These are phyloP conservation scores for Bolboschoenoplectus hybrid DNA, from an alignment of 202 grass and related monocot species.

Conservation along the genomic window DNA sequence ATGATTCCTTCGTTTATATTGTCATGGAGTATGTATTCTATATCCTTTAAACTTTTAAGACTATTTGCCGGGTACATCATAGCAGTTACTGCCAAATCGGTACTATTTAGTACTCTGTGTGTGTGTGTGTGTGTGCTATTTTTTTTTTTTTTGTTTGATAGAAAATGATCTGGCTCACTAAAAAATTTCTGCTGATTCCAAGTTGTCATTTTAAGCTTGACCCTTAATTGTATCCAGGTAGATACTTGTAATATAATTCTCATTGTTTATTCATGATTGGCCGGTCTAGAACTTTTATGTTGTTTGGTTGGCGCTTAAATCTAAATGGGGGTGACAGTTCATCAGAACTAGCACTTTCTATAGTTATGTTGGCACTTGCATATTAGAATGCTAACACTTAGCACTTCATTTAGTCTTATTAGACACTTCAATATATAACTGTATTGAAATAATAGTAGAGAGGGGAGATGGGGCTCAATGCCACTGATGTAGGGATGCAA, in stretches of 20 bases:
- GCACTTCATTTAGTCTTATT: background rate
- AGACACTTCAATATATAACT: background rate
- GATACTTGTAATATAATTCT: background rate
- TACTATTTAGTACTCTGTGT: background rate
- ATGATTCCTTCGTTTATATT: slow-evolving; percentile 94
- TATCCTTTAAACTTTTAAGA: slow-evolving; percentile 17
- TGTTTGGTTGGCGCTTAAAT: background rate
- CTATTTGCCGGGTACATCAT: background rate
- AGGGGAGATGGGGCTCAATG: background rate
- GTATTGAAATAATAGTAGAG: background rate
- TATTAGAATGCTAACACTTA: too few relatives aligned
- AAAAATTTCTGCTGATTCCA: background rate
- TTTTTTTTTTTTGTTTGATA: background rate
- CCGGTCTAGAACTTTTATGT: background rate
- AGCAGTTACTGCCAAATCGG: background rate
- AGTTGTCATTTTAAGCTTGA: background rate
- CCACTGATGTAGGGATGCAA: background rate
- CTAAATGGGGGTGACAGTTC: background rate
- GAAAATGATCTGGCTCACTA: background rate
- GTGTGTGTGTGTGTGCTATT: background rate
- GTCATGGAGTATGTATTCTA: slow-evolving; percentile 94
- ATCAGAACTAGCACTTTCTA: background rate
- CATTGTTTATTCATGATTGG: background rate
- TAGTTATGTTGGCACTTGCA: background rate
- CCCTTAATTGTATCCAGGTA: background rate